Evolutionary conservation across 2,329 filamentous ascomycete genomes (phyloP).

Genomic region (Fusarium sp.): DNA sequence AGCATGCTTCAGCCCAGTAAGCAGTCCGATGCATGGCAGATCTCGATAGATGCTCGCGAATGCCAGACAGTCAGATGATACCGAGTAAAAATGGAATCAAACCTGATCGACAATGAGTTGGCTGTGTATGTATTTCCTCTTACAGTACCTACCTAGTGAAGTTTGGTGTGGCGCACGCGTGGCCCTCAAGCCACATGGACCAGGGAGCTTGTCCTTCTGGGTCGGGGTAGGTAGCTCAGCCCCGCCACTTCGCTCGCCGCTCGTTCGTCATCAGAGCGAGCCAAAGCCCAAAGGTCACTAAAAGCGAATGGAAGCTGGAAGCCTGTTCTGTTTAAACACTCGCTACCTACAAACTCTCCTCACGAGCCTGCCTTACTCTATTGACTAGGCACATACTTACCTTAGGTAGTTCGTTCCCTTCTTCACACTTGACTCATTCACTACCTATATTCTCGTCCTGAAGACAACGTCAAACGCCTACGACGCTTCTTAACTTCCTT

Average conservation of each 20-base stretch:
- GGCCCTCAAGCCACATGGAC: conserved; percentile 18
- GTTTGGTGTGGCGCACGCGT: conserved; percentile 32
- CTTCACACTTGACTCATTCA: neutral
- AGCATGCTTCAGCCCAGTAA: neutral
- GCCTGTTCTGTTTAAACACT: conserved; percentile 23
- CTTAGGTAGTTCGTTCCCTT: neutral
- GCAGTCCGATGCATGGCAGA: neutral
- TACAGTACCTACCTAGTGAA: neutral
- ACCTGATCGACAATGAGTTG: neutral
- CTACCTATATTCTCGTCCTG: neutral
- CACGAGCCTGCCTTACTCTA: neutral
- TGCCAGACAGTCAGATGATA: neutral
- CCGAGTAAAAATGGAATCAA: neutral
- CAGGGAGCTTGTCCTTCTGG: conserved; percentile 4
- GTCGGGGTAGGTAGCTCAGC: conserved; percentile 24
- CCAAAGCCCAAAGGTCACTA: neutral
- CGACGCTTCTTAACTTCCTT: neutral
- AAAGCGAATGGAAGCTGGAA: conserved; percentile 6
- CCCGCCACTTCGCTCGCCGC: conserved; percentile 30
- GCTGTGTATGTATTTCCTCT: neutral
- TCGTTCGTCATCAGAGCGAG: conserved; percentile 33
- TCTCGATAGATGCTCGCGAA: neutral
- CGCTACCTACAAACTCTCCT: neutral
- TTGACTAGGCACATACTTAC: neutral
- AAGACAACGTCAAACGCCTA: neutral